Conservation (phyloP, 164 flowering plant genomes). For the Vitis labrusca region DNA sequence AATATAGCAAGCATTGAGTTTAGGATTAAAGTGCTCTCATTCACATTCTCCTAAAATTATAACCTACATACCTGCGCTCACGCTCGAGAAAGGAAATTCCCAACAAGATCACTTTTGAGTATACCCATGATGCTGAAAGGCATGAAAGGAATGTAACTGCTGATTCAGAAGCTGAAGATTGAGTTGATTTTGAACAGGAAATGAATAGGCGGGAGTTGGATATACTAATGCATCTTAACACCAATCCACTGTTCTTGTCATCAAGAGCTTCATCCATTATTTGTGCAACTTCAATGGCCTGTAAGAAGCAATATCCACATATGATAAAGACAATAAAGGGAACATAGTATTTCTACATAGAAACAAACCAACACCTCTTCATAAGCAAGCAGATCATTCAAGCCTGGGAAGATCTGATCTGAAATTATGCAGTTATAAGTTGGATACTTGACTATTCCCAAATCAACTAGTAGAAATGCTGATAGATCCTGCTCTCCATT, state of each 20-base stretch:
- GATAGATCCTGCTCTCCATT: conserved; percentile 91
- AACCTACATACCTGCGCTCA: conserved; percentile 56
- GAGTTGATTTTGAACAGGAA: conserved; percentile 11
- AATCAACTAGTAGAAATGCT: conserved; percentile 75
- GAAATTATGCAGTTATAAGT: conserved; percentile 62
- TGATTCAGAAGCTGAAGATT: conserved; percentile 30
- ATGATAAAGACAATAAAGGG: conserved; percentile 8
- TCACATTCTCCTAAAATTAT: background rate
- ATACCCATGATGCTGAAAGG: conserved; percentile 77
- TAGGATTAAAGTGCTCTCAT: too few relatives aligned
- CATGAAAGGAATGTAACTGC: conserved; percentile 32
- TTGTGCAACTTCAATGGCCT: conserved; percentile 95
- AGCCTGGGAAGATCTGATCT: conserved; percentile 52
- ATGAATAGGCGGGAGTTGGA: conserved; percentile 54
- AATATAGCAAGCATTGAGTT: too few relatives aligned
- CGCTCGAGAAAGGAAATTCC: conserved; percentile 83
- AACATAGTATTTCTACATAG: background rate
- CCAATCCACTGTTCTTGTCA: conserved; percentile 44
- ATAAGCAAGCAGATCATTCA: conserved; percentile 65
- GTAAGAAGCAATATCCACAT: conserved; percentile 13
- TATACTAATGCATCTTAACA: conserved; percentile 58
- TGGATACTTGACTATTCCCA: conserved; percentile 88
- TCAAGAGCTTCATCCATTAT: conserved; percentile 83
- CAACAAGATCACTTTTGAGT: conserved; percentile 70
- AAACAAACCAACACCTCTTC: conserved; percentile 63